phyloP scores from a whole-genome alignment of 495 filamentous ascomycete genomes.

The Penicillium soppii region DNA sequence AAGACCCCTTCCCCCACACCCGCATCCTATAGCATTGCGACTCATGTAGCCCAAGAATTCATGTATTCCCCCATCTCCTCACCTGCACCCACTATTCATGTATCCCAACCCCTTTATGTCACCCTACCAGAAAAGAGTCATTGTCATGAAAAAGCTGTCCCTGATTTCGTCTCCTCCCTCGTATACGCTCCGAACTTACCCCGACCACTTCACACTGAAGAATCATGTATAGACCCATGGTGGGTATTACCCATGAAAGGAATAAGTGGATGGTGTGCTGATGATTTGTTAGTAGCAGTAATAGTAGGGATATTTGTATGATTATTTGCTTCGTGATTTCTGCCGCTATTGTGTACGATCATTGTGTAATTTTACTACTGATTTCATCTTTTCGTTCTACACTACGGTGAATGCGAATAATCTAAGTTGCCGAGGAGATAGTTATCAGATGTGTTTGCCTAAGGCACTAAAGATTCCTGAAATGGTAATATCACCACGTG shows the following conservation, averaged over 20 bases:
- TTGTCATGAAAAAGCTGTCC: conserved; percentile 36
- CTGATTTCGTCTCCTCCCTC: conserved; percentile 21
- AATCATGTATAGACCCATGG: conserved; percentile 31
- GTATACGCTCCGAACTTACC: conserved; percentile 28
- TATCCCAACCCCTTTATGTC: conserved; percentile 22
- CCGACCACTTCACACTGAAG: conserved; percentile 9
- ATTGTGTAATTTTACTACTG: background rate
- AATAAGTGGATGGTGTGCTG: background rate
- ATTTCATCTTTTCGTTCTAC: too few species aligned
- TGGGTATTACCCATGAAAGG: background rate
- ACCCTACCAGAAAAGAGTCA: conserved; percentile 29
- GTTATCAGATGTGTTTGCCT: too few species aligned
- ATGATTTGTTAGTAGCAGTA: conserved; percentile 1
- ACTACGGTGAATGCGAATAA: too few species aligned
- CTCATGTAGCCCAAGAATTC: conserved; percentile 54
- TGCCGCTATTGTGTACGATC: background rate
- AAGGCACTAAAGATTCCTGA: conserved; percentile 19
- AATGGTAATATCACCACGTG: conserved; percentile 22
- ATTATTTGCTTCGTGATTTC: background rate
- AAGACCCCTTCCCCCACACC: conserved; percentile 25
- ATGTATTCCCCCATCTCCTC: conserved; percentile 33
- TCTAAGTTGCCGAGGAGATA: too few species aligned
- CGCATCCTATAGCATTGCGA: conserved; percentile 33
- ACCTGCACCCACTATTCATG: conserved; percentile 18
- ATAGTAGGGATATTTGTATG: background rate